phyloP scores from a whole-genome alignment of 176 grass and related monocot species.

The Microstegium vimineum region DNA sequence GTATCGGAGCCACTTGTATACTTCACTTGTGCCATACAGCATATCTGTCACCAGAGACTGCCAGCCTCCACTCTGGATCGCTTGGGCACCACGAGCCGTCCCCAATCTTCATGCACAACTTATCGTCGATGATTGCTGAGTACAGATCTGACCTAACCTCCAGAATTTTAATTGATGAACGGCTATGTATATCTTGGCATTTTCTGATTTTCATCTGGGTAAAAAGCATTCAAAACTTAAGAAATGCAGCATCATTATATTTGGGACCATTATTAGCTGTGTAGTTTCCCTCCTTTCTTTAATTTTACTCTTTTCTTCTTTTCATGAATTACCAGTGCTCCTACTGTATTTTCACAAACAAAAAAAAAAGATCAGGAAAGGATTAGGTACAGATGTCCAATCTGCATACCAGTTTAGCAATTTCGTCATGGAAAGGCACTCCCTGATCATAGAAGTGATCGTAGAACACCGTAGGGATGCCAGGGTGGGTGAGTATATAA shows the following conservation, averaged over 20 bases:
- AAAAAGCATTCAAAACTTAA: slow-evolving; percentile 22
- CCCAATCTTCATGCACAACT: slow-evolving; percentile 91
- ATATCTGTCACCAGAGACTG: slow-evolving; percentile 63
- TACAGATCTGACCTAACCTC: slow-evolving; percentile 73
- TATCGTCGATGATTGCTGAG: slow-evolving; percentile 61
- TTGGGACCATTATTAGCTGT: not conserved
- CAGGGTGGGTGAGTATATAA: slow-evolving; percentile 93
- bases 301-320: not conserved
- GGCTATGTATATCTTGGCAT: slow-evolving; percentile 83
- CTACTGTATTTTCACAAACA: not conserved
- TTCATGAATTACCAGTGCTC: not conserved
- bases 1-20: not conserved
- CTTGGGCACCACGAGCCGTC: slow-evolving; percentile 70
- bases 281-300: not conserved
- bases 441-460: slow-evolving; percentile 85
- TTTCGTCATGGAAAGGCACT: slow-evolving; percentile 50
- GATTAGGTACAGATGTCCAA: not conserved
- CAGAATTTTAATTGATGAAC: slow-evolving; percentile 71
- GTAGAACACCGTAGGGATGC: slow-evolving; percentile 87
- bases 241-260: not conserved
- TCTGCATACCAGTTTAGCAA: slow-evolving; percentile 72
- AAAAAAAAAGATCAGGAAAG: not conserved
- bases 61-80: slow-evolving; percentile 59
- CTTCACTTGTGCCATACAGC: slow-evolving; percentile 88
- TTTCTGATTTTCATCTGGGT: slow-evolving; percentile 75